phyloP scores from a whole-genome alignment of 2,329 filamentous ascomycete species.

The Fusarium xylarioides region DNA sequence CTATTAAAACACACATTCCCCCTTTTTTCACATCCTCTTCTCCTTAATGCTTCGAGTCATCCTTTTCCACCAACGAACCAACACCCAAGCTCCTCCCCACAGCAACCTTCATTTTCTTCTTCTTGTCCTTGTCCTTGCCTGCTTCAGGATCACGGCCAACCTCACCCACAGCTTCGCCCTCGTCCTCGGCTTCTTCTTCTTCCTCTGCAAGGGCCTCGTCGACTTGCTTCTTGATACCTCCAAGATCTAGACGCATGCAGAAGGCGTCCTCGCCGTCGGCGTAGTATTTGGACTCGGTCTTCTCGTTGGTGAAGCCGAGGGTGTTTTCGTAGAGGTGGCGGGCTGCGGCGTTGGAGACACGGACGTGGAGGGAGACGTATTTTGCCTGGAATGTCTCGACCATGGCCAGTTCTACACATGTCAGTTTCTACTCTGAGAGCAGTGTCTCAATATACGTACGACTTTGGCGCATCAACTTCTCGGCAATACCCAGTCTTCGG shows the following conservation, averaged over 20 bases:
- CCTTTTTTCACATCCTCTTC: neutral
- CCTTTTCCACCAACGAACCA: slow-evolving; percentile 77
- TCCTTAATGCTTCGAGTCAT: slow-evolving; percentile 57
- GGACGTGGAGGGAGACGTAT: slow-evolving; percentile 96
- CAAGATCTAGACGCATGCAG: slow-evolving; percentile 89
- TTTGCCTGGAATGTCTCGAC: slow-evolving; percentile 90
- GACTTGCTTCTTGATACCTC: slow-evolving; percentile 62
- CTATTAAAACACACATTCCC: slow-evolving; percentile 30
- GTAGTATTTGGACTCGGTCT: slow-evolving; percentile 90
- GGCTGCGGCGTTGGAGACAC: slow-evolving; percentile 90
- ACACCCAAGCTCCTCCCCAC: slow-evolving; percentile 84
- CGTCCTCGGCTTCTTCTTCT: slow-evolving; percentile 59
- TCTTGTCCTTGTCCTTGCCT: slow-evolving; percentile 41
- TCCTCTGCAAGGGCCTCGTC: slow-evolving; percentile 54
- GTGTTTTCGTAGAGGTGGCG: slow-evolving; percentile 93
- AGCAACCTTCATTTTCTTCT: slow-evolving; percentile 81
- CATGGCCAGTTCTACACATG: slow-evolving; percentile 83
- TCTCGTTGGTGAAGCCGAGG: slow-evolving; percentile 86
- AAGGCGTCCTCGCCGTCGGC: slow-evolving; percentile 97
- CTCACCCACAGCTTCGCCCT: slow-evolving; percentile 76
- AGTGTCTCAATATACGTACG: slow-evolving; percentile 65
- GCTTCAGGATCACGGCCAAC: slow-evolving; percentile 61
- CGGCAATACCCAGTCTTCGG: slow-evolving; percentile 86
- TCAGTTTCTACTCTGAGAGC: neutral
- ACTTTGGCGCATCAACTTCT: slow-evolving; percentile 97